These are phyloP conservation scores for Symmetrospora coprosmae DNA, from an alignment of 768 basidiomycete species.

Conservation along the genomic window DNA sequence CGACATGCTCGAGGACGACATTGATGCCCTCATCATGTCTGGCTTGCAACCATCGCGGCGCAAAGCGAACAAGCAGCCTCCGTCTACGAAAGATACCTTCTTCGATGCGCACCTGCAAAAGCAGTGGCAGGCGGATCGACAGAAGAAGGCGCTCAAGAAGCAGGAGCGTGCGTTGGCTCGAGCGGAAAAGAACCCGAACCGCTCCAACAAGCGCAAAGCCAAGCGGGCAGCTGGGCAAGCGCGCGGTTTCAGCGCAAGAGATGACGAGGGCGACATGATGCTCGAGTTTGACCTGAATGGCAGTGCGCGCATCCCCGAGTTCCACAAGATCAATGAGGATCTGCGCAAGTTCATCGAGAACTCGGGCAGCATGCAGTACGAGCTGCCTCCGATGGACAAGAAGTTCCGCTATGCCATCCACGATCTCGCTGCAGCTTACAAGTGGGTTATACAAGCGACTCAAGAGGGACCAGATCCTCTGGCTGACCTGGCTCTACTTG, in stretches of 20 bases:
- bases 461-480: not conserved
- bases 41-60: no score
- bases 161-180: constrained; percentile 4
- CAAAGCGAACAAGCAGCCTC: no score
- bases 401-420: constrained; percentile 14
- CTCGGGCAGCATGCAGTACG: not conserved
- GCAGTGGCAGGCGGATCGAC: constrained; percentile 7
- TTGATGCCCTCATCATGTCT: no score
- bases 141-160: constrained; percentile 3
- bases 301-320: not conserved
- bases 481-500: not conserved
- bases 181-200: not conserved
- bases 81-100: no score
- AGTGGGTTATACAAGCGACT: not conserved
- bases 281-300: not conserved
- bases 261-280: not conserved
- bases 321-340: constrained; percentile 1
- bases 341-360: not conserved
- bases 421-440: constrained; percentile 14
- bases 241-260: no score
- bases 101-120: constrained; percentile 10
- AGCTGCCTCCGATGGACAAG: constrained; percentile 18
- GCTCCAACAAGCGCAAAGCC: constrained; percentile 3
- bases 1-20: no score
- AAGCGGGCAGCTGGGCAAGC: constrained; percentile 17